Evolutionary conservation across 176 grass and related monocot genomes (phyloP).

Genomic region (Musa acuminata): DNA sequence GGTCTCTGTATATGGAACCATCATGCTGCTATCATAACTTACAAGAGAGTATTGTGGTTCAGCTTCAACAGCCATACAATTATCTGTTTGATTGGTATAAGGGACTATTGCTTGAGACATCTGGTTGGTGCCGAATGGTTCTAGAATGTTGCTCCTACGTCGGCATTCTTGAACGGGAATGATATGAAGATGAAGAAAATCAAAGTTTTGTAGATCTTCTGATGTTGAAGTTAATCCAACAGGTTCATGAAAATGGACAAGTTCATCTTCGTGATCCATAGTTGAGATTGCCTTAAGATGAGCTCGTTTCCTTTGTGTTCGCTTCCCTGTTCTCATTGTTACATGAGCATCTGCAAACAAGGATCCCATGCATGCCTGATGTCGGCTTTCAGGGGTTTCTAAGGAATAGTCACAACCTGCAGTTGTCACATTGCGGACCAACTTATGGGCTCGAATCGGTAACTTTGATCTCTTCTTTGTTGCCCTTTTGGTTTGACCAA

Average conservation of each 20-base stretch:
- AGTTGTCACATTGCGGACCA: conserved; percentile 19
- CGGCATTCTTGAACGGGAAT: conserved; percentile 4
- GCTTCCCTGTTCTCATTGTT: conserved; percentile 47
- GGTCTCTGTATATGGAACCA: conserved; percentile 36
- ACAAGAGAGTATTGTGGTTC: conserved; percentile 31
- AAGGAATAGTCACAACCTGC: not conserved
- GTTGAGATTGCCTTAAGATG: conserved; percentile 22
- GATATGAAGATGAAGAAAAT: not conserved
- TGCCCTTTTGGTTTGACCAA: conserved; percentile 25
- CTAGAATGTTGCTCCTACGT: conserved; percentile 13
- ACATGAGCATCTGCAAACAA: conserved; percentile 25
- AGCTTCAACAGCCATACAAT: conserved; percentile 20
- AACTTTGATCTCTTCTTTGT: conserved; percentile 44
- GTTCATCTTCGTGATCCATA: conserved; percentile 12
- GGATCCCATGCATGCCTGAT: conserved; percentile 33
- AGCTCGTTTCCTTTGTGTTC: conserved; percentile 27
- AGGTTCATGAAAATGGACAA: not conserved
- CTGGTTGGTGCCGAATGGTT: conserved; percentile 23
- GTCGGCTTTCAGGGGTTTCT: not conserved
- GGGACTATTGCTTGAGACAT: conserved; percentile 28
- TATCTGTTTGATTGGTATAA: conserved; percentile 30
- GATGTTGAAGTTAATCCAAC: conserved; percentile 16
- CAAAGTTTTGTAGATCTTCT: conserved; percentile 5
- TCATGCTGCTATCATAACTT: conserved; percentile 20
- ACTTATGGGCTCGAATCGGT: conserved; percentile 23